Evolutionary conservation across 2,329 filamentous ascomycete genomes (phyloP), one percentile per base, ranked within the genome.

Genomic region (Onygenales sp.): DNA sequence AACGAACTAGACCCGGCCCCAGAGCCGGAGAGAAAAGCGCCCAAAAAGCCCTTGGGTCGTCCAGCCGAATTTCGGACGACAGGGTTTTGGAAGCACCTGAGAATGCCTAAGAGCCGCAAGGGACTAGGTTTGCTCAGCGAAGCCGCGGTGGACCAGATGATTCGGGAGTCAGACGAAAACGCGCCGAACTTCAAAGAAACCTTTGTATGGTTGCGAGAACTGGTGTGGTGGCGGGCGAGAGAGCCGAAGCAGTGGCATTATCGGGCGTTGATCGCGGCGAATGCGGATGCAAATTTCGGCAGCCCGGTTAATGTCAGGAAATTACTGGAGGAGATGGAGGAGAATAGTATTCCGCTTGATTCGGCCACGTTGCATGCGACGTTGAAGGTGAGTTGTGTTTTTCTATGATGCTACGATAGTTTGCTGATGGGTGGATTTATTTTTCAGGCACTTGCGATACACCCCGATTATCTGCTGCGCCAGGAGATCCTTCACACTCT

Each of bases 391-490:
- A 31, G 72, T 21, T 44, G 34, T 53, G 39, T 14, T 42, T 17
- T 44, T 34, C 52, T 33, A 14, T 27, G 34, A 17, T 37, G 21
- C 13, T 46, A 8, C 10, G 4, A 9, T 27, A 17, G 32, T 52
- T 52, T 43, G 48, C 31, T 27, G 11, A 21, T 34, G 11, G 34
- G n/a, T n/a, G n/a, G 9, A 43, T 33, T 17, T 7, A 36, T n/a
- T 34, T 46, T 10, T 42, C 58, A 86, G 76, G 85, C 81, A 4
- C 75, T 96, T 27, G 82, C 87, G 0, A 81, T 93, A 7, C 93
- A 97, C 65, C 88, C 92, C 0, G 87, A 97, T 68, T 92, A 94
- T 61, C 60, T 89, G 5, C 72, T 93, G 27, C 83, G 90, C 37
- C 79, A 81, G 51, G 77, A 84, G 37, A 77, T 95, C 3, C 72